phyloP scores from a whole-genome alignment of 331 rosid species.

The Erythrophleum ivorense region DNA sequence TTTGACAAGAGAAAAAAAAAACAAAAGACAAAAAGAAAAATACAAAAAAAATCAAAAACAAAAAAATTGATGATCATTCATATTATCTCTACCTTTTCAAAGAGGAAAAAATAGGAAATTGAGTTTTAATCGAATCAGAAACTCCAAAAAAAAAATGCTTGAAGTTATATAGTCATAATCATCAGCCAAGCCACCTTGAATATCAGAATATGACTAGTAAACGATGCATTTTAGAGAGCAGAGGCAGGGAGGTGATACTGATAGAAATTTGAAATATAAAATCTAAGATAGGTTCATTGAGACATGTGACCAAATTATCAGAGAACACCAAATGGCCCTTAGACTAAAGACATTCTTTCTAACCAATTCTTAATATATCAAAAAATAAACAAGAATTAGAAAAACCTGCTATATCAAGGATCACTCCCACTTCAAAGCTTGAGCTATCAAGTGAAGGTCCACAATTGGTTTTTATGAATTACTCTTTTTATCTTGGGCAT shows the following conservation, averaged over 20 bases:
- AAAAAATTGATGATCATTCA: neutral
- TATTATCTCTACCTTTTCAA: neutral
- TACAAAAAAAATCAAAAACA: neutral
- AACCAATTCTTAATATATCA: neutral
- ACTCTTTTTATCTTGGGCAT: conserved; percentile 6
- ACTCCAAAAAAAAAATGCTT: neutral
- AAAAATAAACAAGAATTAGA: neutral
- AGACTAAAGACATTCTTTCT: neutral
- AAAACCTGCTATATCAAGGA: neutral
- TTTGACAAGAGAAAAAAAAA: neutral
- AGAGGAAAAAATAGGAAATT: neutral
- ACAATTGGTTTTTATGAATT: neutral
- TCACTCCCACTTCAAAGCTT: neutral
- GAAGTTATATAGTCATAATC: neutral
- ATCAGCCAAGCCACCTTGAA: neutral
- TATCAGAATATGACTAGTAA: neutral
- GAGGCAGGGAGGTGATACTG: neutral
- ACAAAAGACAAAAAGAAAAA: neutral
- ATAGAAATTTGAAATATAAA: neutral
- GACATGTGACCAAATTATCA: neutral
- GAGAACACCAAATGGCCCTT: neutral
- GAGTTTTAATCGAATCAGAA: neutral
- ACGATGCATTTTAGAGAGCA: neutral
- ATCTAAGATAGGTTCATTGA: neutral
- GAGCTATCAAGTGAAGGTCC: neutral